Conservation (phyloP, 2,329 filamentous ascomycete genomes). For the Cercospora nicotianae region DNA sequence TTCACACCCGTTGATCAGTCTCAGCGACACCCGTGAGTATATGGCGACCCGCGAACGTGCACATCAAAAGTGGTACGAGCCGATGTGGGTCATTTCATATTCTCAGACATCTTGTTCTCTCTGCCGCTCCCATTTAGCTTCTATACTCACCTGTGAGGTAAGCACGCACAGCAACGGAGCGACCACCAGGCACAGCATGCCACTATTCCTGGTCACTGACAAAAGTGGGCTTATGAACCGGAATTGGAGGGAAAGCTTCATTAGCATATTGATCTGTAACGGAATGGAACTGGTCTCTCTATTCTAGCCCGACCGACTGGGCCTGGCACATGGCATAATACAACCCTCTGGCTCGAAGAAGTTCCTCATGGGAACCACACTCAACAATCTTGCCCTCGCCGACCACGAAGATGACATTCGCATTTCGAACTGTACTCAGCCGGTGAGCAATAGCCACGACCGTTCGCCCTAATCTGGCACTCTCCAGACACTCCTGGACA, state of each 20-base stretch:
- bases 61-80: neutral
- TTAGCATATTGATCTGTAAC: no score
- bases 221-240: no score
- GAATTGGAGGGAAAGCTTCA: no score
- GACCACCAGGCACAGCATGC: neutral
- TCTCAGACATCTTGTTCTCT: neutral
- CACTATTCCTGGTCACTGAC: no score
- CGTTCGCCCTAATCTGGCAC: constrained; percentile 41
- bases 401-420: constrained; percentile 43
- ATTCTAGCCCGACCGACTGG: neutral
- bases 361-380: constrained; percentile 41
- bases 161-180: neutral
- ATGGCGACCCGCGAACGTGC: neutral
- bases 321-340: constrained; percentile 46
- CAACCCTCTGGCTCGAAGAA: constrained; percentile 39
- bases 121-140: neutral
- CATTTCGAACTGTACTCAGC: constrained; percentile 40
- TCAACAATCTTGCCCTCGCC: constrained; percentile 41
- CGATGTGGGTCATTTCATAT: neutral
- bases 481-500: constrained; percentile 67
- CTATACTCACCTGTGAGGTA: neutral
- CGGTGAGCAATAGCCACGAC: constrained; percentile 46
- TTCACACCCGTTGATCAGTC: neutral
- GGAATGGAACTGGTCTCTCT: neutral
- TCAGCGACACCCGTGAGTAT: neutral